Percentiles rank a stretch among this genome's conserved stretches.
phyloP scores from a whole-genome alignment of 345 rosid species.

The Excoecaria cochinchinensis region DNA sequence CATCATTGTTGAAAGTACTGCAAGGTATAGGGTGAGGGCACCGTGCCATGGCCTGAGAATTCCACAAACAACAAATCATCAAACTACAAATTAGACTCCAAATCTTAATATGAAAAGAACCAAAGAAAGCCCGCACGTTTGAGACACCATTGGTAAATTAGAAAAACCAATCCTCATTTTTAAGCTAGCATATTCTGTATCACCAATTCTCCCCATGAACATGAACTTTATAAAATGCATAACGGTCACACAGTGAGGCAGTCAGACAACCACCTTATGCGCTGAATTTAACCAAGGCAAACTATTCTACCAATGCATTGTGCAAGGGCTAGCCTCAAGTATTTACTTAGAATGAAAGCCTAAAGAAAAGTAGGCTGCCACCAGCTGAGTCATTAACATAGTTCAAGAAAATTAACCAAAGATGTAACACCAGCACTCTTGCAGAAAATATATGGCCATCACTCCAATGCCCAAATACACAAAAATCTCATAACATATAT shows the following conservation, averaged over 20 bases:
- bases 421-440: not conserved
- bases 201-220: not conserved
- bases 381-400: not conserved
- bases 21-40: conserved; percentile 87
- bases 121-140: not conserved
- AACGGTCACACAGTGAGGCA: not conserved
- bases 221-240: not conserved
- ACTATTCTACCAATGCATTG: not conserved
- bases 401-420: not conserved
- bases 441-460: not conserved
- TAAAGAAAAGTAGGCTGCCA: not conserved
- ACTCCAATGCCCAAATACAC: not conserved
- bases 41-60: conserved; percentile 83
- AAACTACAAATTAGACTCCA: not conserved
- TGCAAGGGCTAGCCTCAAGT: not conserved
- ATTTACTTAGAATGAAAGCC: not conserved
- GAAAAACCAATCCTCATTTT: not conserved
- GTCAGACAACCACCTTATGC: not conserved
- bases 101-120: not conserved
- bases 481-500: not conserved
- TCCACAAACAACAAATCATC: not conserved
- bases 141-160: too few species aligned
- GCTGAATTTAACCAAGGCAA: not conserved
- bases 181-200: not conserved
- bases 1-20: conserved; percentile 91